Evolutionary conservation across 202 grass and related monocot species (phyloP).

Genomic region (Bolboschoenoplectus hybrid): DNA sequence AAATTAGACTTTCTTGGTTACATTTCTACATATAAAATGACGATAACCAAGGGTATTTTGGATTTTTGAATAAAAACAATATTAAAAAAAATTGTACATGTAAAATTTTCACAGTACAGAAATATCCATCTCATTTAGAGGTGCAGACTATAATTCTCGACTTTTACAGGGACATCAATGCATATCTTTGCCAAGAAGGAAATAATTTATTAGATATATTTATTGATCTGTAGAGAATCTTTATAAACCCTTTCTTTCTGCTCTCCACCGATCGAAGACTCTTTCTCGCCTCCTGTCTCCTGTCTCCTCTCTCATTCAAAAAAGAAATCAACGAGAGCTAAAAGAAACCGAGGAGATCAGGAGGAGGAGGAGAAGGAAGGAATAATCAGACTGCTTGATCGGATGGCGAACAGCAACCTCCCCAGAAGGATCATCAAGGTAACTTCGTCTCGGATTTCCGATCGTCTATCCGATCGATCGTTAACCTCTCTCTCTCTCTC

Average conservation of each 20-base stretch:
- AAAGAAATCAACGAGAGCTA: slow-evolving; percentile 4
- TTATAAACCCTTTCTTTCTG: slow-evolving; percentile 5
- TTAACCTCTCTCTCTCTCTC: slow-evolving; percentile 33
- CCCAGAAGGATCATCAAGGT: slow-evolving; percentile 91
- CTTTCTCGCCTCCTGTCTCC: background rate
- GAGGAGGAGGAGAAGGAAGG: background rate
- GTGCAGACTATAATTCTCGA: background rate
- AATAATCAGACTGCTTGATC: slow-evolving; percentile 16
- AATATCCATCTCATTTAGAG: background rate
- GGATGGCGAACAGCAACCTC: slow-evolving; percentile 77
- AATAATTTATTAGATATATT: background rate
- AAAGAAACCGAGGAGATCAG: background rate
- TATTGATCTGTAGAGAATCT: slow-evolving; percentile 8
- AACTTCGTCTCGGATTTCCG: background rate
- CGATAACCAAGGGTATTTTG: background rate
- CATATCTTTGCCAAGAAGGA: background rate
- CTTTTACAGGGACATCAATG: background rate
- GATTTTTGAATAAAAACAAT: too few relatives aligned
- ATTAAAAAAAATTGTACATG: too few relatives aligned
- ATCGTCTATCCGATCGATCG: background rate
- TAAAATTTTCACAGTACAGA: too few relatives aligned
- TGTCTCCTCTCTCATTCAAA: background rate
- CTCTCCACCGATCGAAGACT: slow-evolving; percentile 27
- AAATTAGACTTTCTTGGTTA: background rate
- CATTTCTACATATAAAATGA: too few relatives aligned